Base-by-base conservation (phyloP, 148 eudicot species). In the Cornus suecica region DNA sequence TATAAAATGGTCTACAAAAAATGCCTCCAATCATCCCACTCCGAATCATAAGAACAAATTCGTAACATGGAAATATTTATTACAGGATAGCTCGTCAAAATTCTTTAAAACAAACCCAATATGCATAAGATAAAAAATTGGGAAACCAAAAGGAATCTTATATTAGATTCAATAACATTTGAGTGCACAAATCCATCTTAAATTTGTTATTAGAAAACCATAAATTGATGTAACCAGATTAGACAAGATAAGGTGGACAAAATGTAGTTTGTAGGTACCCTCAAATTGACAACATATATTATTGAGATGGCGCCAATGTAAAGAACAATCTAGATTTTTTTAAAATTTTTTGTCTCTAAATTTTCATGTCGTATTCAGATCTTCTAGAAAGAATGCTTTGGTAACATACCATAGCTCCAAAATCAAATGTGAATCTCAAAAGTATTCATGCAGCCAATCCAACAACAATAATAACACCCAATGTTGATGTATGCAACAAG, bases 1-100 rank as follows among this genome's bases (percentile, higher is more conserved):
- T 90, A 69, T 80, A 92, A 86, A 2, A 79, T 26, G 11, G 97
- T 92, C 74, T 92, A 94, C 86, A 90, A 76, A 61, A 72, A 56
- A 90, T 88, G 78, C 97, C 97, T 61, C 88, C 91, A 26, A 89
- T 82, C 96, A 91, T 86, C 31, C 96, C 96, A n/a, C 96, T 84
- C 96, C 97, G 90, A 7, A 10, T 28, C 70, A 65, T 58, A 37
- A 23, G 15, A 68, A 30, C 27, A 4, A 51, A 71, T 24, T 20
- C 23, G 34, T 27, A 52, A 45, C 25, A 56, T 27, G 14, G 22
- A 5, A 61, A 32, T 10, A 13, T 9, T n/a, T 9, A 78, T n/a
- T n/a, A n/a, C n/a, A n/a, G n/a, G 28, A 41, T 14, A 56, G 61
- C 61, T 54, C 23, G 15, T 54, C 4, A 1, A 54, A 9, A 48